Base-by-base conservation (phyloP, 768 basidiomycete genomes). In the Aureoboletus auriporus region DNA sequence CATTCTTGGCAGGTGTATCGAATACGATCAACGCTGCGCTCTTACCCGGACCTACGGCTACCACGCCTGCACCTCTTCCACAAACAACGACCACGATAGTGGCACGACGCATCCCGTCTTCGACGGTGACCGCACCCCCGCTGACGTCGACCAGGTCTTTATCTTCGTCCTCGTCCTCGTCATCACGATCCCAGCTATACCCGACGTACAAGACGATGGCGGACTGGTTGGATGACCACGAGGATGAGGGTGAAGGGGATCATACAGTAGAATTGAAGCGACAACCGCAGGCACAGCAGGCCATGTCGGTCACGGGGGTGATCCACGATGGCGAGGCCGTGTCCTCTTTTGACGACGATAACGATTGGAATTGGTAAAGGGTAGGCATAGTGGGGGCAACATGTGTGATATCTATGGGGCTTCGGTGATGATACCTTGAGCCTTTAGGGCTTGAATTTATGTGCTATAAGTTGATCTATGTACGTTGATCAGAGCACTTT, bases 1-100 rank as follows among this genome's bases (percentile, higher is more conserved):
- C 77, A 1, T 72, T 88, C 28, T 60, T 88, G 45, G 77, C 82
- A 0, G 86, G 86, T 60, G 77, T 86, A 16, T 82, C 83, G 6
- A 74, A 75, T 51, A 73, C 77, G 35, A 69, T 83, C 31, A 73
- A 73, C 9, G 71, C 76, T 3, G 81, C 75, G 0, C 61, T 80
- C 46, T 63, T 69, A 7, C 71, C 76, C 2, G 53, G 69, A 12
- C 65, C 71, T 0, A 67, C 68, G 6, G 50, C 67, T 12, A 56
- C 72, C 3, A 54, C 65, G 6, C 60, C 42, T n/a, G 60, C 49
- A 37, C 63, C 39, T 0, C 10, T 47, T 5, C 56, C 59, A 1
- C 13, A 31, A 1, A 11, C 14, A 8, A 9, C 17, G 10, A 9
- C 43, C 8, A 27, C 43, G 8, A 23, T n/a, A 14, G 29, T 63